Conservation (phyloP, 306 rosid species). For the Medicago arabica region DNA sequence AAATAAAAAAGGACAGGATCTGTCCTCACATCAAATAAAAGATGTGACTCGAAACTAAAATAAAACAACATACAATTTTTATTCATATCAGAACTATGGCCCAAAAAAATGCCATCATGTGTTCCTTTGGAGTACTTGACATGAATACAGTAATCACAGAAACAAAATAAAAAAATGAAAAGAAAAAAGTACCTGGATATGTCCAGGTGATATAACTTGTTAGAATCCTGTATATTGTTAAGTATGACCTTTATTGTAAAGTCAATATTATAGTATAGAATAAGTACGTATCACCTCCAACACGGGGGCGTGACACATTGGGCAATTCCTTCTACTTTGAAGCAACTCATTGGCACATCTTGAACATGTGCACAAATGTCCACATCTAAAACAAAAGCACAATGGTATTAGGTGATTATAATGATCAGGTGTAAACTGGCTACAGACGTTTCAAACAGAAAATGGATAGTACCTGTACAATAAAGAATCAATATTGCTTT, state of each 20-base stretch:
- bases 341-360: conserved; percentile 82
- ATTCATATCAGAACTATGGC: conserved; percentile 49
- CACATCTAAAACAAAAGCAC: conserved; percentile 68
- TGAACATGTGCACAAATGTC: conserved; percentile 93
- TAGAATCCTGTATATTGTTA: conserved; percentile 51
- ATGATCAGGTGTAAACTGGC: conserved; percentile 8
- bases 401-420: background rate
- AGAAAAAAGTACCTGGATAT: conserved; percentile 39
- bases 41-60: conserved; percentile 6
- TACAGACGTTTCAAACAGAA: conserved; percentile 5
- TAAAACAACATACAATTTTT: conserved; percentile 31
- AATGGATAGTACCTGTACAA: conserved; percentile 78
- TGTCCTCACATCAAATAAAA: conserved; percentile 3
- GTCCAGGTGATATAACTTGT: conserved; percentile 50
- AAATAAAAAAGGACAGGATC: conserved; percentile 20
- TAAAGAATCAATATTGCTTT: conserved; percentile 83
- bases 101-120: conserved; percentile 47
- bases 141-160: conserved; percentile 50
- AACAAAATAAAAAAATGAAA: background rate
- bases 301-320: conserved; percentile 96
- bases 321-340: conserved; percentile 67
- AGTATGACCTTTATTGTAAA: conserved; percentile 38
- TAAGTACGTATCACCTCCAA: conserved; percentile 91
- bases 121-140: conserved; percentile 41
- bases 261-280: conserved; percentile 57